These are phyloP conservation scores for Penicillium sp. DNA, from an alignment of 2,329 filamentous ascomycete species.

Conservation along the genomic window DNA sequence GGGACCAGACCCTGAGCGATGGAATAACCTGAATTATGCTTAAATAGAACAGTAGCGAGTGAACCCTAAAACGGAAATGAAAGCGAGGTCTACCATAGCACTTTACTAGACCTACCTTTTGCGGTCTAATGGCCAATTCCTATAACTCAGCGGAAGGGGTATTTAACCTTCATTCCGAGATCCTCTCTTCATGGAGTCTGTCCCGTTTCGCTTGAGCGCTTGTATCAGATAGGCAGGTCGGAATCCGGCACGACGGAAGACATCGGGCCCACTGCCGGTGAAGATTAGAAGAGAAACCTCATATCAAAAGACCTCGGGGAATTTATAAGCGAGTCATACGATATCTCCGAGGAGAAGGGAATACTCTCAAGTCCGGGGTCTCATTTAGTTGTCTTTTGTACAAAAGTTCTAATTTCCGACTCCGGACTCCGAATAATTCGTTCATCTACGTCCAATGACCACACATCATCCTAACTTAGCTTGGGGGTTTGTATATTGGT, in stretches of 20 bases:
- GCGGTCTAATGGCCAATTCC: neutral
- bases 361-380: neutral
- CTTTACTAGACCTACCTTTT: neutral
- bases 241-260: neutral
- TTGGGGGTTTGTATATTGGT: neutral
- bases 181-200: neutral
- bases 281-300: neutral
- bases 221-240: slow-evolving; percentile 12
- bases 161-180: neutral
- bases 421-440: neutral
- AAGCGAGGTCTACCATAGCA: neutral
- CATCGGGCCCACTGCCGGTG: neutral
- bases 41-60: neutral
- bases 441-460: neutral
- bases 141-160: neutral
- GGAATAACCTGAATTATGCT: neutral
- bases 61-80: neutral
- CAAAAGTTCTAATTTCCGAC: neutral
- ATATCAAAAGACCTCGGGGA: neutral
- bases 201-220: slow-evolving; percentile 1
- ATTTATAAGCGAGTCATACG: neutral
- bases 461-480: neutral
- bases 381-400: neutral
- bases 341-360: neutral
- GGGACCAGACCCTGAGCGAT: too few relatives aligned